Conservation (phyloP, 768 basidiomycete species). For the Kwoniella botswanensis region DNA sequence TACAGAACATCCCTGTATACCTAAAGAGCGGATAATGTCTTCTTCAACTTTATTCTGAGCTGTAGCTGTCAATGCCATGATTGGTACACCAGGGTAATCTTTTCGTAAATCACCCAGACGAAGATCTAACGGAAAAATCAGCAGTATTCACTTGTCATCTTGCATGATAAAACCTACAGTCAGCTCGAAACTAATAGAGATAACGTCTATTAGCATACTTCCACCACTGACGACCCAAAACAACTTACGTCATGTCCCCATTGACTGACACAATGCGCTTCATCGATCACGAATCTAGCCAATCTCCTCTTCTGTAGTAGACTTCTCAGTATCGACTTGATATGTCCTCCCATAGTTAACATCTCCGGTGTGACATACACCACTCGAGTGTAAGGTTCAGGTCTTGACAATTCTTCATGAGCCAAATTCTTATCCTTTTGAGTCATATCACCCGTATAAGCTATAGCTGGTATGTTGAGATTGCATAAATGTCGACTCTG, state of each 20-base stretch:
- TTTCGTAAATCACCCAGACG: conserved; percentile 69
- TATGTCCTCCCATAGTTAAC: conserved; percentile 67
- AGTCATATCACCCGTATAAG: conserved; percentile 66
- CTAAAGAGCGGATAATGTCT: conserved; percentile 77
- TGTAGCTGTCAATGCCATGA: conserved; percentile 96
- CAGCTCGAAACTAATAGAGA: conserved; percentile 47
- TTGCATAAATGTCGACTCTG: conserved; percentile 73
- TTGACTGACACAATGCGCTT: conserved; percentile 86
- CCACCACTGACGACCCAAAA: background rate
- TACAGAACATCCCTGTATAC: conserved; percentile 66
- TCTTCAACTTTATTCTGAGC: conserved; percentile 77
- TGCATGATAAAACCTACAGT: conserved; percentile 41
- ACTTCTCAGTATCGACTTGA: conserved; percentile 65
- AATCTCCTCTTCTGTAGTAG: conserved; percentile 68
- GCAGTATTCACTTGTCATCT: background rate
- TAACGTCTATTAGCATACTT: conserved; percentile 7
- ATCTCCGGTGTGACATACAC: conserved; percentile 94
- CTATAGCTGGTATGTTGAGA: conserved; percentile 72
- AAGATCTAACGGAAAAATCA: conserved; percentile 50
- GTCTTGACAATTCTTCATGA: conserved; percentile 43
- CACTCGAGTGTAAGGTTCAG: conserved; percentile 64
- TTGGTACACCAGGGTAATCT: conserved; percentile 77
- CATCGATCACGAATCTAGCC: conserved; percentile 92
- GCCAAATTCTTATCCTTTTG: conserved; percentile 55
- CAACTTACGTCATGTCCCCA: conserved; percentile 92